Percentiles rank a stretch among this genome's conserved stretches.
phyloP scores from a whole-genome alignment of 352 stramenopile genomes.

The Elongisporangium prolatum region DNA sequence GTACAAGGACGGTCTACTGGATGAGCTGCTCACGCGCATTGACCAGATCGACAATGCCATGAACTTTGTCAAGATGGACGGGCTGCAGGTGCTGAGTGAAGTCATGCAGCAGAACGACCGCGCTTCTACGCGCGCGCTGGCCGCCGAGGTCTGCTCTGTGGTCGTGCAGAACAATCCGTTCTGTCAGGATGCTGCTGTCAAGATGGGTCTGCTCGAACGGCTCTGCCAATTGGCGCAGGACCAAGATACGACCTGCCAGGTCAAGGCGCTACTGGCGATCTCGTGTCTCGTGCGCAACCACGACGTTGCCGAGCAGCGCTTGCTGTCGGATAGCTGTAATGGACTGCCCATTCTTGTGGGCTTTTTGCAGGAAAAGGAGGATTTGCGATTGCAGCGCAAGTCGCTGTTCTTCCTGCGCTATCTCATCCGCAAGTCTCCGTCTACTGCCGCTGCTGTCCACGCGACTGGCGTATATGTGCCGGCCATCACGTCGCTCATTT shows the following conservation, averaged over 20 bases:
- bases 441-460: slow-evolving; percentile 46
- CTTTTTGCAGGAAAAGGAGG: slow-evolving; percentile 41
- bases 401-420: slow-evolving; percentile 83
- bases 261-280: slow-evolving; percentile 78
- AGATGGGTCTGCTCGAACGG: slow-evolving; percentile 57
- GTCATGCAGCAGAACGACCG: slow-evolving; percentile 56
- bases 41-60: slow-evolving; percentile 88
- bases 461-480: slow-evolving; percentile 41
- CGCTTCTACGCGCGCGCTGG: slow-evolving; percentile 49
- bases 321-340: slow-evolving; percentile 50
- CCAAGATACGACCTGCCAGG: slow-evolving; percentile 55
- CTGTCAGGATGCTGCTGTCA: slow-evolving; percentile 67
- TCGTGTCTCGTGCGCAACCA: slow-evolving; percentile 81
- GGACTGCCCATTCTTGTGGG: slow-evolving; percentile 49
- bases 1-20: slow-evolving; percentile 78
- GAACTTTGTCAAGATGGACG: slow-evolving; percentile 86
- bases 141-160: slow-evolving; percentile 73
- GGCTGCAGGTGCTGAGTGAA: slow-evolving; percentile 47
- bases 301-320: slow-evolving; percentile 47
- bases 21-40: slow-evolving; percentile 80
- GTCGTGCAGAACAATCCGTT: slow-evolving; percentile 87
- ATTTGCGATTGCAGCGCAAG: slow-evolving; percentile 77
- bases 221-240: slow-evolving; percentile 52
- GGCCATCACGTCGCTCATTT: slow-evolving; percentile 41
- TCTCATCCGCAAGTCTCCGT: slow-evolving; percentile 54